Evolutionary conservation across 1,284 basidiomycete species (phyloP).

Genomic region (Austropuccinia psidii): DNA sequence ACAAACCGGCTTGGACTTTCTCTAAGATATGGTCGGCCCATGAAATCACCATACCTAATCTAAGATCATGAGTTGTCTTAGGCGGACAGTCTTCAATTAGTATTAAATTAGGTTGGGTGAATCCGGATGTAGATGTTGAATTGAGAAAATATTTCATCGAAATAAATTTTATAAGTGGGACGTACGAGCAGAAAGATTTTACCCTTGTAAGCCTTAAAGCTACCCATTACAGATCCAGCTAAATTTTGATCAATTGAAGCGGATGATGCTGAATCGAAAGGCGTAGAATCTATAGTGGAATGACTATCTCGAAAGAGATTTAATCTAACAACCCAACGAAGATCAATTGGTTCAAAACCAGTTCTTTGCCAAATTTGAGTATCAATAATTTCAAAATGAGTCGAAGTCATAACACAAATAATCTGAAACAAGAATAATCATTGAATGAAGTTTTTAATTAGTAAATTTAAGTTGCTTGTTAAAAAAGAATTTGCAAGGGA

Average conservation of each 20-base stretch:
- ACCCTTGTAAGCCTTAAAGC: slow-evolving; percentile 73
- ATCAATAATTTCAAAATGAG: slow-evolving; percentile 36
- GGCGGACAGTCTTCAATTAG: slow-evolving; percentile 36
- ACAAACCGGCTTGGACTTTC: slow-evolving; percentile 76
- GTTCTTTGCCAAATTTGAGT: slow-evolving; percentile 37
- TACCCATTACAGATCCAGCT: slow-evolving; percentile 45
- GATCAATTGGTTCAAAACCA: slow-evolving; percentile 24
- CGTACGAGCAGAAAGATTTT: slow-evolving; percentile 82
- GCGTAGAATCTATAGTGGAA: not conserved
- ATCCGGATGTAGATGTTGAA: no score
- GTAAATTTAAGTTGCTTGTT: not conserved
- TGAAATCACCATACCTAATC: slow-evolving; percentile 77
- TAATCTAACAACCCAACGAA: slow-evolving; percentile 11
- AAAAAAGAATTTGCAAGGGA: not conserved
- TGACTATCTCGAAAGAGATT: slow-evolving; percentile 15
- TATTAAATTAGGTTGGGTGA: no score
- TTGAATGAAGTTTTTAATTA: not conserved
- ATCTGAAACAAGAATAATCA: slow-evolving; percentile 5
- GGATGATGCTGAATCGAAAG: no score
- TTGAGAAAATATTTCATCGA: no score
- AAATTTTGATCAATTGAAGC: not conserved
- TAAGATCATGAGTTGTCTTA: slow-evolving; percentile 54
- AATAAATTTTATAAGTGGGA: no score
- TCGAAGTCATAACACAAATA: slow-evolving; percentile 30
- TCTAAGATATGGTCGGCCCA: slow-evolving; percentile 90